Base-by-base conservation (phyloP, 306 rosid species). In the Biancaea sappan region DNA sequence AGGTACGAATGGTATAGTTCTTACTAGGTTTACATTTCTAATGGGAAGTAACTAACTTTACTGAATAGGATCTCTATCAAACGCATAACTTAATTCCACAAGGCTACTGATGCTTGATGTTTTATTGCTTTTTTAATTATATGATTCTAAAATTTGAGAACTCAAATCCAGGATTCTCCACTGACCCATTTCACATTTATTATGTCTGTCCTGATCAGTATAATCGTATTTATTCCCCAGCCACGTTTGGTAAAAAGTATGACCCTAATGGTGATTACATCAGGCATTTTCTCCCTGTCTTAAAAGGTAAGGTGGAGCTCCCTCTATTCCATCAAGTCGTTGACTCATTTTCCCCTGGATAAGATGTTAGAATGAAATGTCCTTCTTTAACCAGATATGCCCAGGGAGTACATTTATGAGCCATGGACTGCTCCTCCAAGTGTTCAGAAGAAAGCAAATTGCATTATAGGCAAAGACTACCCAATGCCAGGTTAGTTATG, bases 391-490 rank as follows among this genome's bases (percentile, higher is more conserved):
- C 28, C 77, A 94, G 98, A 89, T 79, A 94, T 94, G 96, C 98
- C 98, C 9, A 89, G 71, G 85, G 84, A 84, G 79, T 94, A 88
- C 88, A 91, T 91, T 57, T 94, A 94, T 77, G 98, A 91, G 81
- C 98, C 98, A 29, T 91, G 98, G 98, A 89, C 87, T 18, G 98
- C 98, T 82, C 98, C 97, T 83, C 67, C 74, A 66, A 86, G 91
- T 79, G 80, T 94, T 69, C 98, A 94, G 74, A 89, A 80, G 26
- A 91, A 89, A 84, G 97, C 97, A 43, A 94, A 89, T 65, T 94
- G 98, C 86, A 80, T 91, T 69, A 81, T 94, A 59, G 98, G 98
- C 83, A 85, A 66, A 83, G 98, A 94, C 79, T 94, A 94, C 79
- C 98, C 98, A 69, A 76, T 62, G 77, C 96, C 97, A 79, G 94